Evolutionary conservation across 2,329 filamentous ascomycete species (phyloP).

Genomic region (Sordariomycetes sp.): DNA sequence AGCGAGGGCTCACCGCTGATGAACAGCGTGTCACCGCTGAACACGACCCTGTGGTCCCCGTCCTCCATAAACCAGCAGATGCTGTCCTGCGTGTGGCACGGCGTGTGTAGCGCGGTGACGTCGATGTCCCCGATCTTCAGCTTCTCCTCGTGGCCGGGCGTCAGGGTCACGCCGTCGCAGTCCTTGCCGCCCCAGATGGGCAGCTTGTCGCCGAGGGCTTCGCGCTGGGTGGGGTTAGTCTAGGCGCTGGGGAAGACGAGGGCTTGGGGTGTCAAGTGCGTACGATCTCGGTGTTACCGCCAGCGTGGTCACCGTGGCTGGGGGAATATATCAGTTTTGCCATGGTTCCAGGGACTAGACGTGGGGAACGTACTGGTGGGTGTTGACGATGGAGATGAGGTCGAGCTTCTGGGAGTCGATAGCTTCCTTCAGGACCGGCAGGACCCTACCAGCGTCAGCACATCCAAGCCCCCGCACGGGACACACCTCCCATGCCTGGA

Average conservation of each 20-base stretch:
- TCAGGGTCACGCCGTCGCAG: constrained; percentile 69
- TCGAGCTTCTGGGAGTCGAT: constrained; percentile 65
- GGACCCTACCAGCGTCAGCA: constrained; percentile 30
- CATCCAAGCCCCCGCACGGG: not conserved
- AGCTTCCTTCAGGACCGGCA: constrained; percentile 60
- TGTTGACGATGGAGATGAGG: constrained; percentile 85
- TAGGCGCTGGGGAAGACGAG: not conserved
- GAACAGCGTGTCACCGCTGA: constrained; percentile 94
- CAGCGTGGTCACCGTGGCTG: constrained; percentile 90
- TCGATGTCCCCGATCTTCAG: constrained; percentile 79
- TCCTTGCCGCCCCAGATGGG: constrained; percentile 82
- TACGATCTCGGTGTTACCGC: constrained; percentile 79
- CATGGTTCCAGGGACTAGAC: not conserved
- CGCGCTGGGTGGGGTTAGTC: not conserved
- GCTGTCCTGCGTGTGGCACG: constrained; percentile 96
- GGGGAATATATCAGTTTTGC: not conserved
- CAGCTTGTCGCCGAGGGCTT: constrained; percentile 43
- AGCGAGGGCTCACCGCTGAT: constrained; percentile 55
- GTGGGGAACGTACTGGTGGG: constrained; percentile 66
- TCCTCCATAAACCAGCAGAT: constrained; percentile 94
- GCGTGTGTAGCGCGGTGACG: constrained; percentile 84
- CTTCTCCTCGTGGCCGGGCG: constrained; percentile 61
- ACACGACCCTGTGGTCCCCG: constrained; percentile 63
- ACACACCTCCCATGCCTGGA: not conserved
- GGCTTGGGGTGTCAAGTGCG: constrained; percentile 11